Evolutionary conservation across 106 monocot species (phyloP).

Genomic region (Platanthera guangdongensis): DNA sequence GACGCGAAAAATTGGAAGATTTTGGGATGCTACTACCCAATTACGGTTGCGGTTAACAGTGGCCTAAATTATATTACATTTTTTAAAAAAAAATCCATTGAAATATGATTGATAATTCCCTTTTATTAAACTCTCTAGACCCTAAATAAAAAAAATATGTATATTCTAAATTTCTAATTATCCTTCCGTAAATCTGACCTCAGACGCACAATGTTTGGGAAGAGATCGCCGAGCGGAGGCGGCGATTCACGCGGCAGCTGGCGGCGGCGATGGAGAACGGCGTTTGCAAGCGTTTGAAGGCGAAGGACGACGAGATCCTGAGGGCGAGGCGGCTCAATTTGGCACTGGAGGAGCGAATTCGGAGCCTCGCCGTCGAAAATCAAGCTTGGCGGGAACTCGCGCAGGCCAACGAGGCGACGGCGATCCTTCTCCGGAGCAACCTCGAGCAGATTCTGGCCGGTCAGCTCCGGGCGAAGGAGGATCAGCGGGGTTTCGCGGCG

Average conservation of each 20-base stretch:
- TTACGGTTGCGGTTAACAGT: no score
- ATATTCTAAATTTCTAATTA: not conserved
- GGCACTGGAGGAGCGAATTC: not conserved
- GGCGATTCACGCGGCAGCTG: not conserved
- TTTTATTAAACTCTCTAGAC: no score
- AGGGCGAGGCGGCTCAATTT: not conserved
- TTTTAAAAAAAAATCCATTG: no score
- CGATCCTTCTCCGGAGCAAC: not conserved
- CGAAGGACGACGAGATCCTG: constrained; percentile 4
- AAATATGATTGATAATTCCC: no score
- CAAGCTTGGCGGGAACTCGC: constrained; percentile 2
- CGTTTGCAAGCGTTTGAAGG: constrained; percentile 1
- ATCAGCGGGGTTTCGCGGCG: not conserved
- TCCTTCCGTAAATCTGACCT: not conserved
- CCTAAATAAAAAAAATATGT: no score
- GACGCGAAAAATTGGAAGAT: no score
- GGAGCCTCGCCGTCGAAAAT: not conserved
- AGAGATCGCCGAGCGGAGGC: not conserved
- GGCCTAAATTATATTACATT: no score
- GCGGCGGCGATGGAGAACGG: not conserved
- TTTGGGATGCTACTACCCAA: no score
- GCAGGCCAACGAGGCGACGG: not conserved
- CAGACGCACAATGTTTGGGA: not conserved
- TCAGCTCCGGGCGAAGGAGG: not conserved
- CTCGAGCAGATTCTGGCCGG: constrained; percentile 1